Evolutionary conservation across 306 rosid species (phyloP).

Genomic region (Vigna hirtella): DNA sequence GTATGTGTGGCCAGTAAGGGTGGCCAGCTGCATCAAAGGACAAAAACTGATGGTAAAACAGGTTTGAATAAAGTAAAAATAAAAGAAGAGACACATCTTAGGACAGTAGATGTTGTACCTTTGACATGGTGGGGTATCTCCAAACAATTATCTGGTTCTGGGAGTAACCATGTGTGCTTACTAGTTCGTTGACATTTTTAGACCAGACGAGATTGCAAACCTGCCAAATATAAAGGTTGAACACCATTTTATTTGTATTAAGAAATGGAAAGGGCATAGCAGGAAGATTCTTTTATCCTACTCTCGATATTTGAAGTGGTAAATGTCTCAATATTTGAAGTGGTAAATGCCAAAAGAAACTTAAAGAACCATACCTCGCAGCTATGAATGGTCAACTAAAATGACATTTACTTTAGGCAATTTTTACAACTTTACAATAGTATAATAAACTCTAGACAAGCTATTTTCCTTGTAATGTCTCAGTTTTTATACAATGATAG

Average conservation of each 20-base stretch:
- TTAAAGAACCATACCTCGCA: constrained; percentile 10
- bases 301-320: constrained; percentile 27
- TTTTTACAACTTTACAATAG: neutral
- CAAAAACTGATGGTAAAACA: constrained; percentile 24
- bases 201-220: constrained; percentile 99
- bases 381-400: constrained; percentile 25
- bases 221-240: constrained; percentile 55
- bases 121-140: constrained; percentile 98
- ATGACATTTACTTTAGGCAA: neutral
- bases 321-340: constrained; percentile 26
- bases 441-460: constrained; percentile 7
- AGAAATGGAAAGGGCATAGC: constrained; percentile 4
- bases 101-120: constrained; percentile 59
- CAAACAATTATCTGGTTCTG: constrained; percentile 98
- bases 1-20: constrained; percentile 94
- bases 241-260: constrained; percentile 32
- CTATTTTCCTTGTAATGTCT: constrained; percentile 20
- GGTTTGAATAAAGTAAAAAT: constrained; percentile 19
- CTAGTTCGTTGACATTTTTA: constrained; percentile 95
- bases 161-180: constrained; percentile 98
- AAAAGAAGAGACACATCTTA: constrained; percentile 16
- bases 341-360: constrained; percentile 24
- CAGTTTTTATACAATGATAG: constrained; percentile 25
- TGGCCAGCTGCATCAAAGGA: constrained; percentile 72
- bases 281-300: neutral